Conservation (phyloP, 805 yeast species). For the Suhomyces tanzawaensis region DNA sequence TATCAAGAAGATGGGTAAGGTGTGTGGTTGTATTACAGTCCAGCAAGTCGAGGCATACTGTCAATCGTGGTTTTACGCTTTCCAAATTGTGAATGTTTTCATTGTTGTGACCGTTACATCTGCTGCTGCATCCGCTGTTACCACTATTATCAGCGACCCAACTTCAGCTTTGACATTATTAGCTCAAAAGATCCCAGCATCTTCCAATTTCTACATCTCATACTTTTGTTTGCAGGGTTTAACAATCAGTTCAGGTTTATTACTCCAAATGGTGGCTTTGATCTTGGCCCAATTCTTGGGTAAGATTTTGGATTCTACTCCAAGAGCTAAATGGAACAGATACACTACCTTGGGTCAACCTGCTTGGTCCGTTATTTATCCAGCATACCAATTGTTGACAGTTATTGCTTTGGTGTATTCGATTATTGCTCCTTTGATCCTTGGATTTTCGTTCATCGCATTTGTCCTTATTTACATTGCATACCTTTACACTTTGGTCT, state of each 20-base stretch:
- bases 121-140: conserved; percentile 30
- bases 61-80: conserved; percentile 27
- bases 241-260: conserved; percentile 21
- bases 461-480: conserved; percentile 59
- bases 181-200: conserved; percentile 22
- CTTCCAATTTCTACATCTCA: conserved; percentile 27
- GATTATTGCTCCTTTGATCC: conserved; percentile 70
- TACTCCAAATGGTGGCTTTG: conserved; percentile 46
- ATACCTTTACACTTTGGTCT: conserved; percentile 58
- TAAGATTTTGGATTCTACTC: conserved; percentile 74
- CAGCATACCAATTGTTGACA: conserved; percentile 69
- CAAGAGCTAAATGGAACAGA: conserved; percentile 88
- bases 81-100: conserved; percentile 30
- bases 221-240: conserved; percentile 27
- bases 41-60: conserved; percentile 27
- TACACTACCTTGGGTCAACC: conserved; percentile 61
- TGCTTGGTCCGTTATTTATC: conserved; percentile 81
- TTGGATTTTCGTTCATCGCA: conserved; percentile 64
- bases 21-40: conserved; percentile 23
- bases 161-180: conserved; percentile 18
- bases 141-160: conserved; percentile 13
- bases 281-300: conserved; percentile 71
- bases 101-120: conserved; percentile 24
- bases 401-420: conserved; percentile 75
- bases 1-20: conserved; percentile 25